phyloP scores from a whole-genome alignment of 768 basidiomycete genomes.

The Phylloporus scabripes region DNA sequence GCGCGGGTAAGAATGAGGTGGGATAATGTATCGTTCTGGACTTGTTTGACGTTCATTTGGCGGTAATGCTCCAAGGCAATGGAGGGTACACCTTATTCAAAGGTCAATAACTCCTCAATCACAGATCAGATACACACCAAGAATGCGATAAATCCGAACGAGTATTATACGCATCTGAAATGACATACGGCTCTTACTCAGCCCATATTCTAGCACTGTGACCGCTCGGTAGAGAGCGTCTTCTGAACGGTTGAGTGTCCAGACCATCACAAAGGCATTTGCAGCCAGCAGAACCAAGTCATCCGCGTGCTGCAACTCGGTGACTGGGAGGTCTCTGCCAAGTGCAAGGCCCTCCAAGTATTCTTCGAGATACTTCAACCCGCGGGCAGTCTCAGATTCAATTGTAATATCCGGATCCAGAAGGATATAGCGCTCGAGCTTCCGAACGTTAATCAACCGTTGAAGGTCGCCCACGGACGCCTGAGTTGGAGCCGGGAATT shows the following conservation, averaged over 20 bases:
- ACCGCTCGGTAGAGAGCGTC: slow-evolving; percentile 59
- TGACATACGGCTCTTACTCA: slow-evolving; percentile 67
- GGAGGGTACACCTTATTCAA: slow-evolving; percentile 57
- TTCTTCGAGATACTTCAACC: slow-evolving; percentile 46
- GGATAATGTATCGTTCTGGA: slow-evolving; percentile 86
- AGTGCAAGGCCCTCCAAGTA: slow-evolving; percentile 67
- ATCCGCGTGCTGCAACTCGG: slow-evolving; percentile 85
- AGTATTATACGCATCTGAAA: slow-evolving; percentile 75
- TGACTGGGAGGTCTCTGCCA: slow-evolving; percentile 58
- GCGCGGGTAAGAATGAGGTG: slow-evolving; percentile 76
- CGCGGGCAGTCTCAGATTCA: slow-evolving; percentile 51
- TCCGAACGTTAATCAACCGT: slow-evolving; percentile 67
- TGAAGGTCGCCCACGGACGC: slow-evolving; percentile 51
- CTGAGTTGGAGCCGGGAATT: slow-evolving; percentile 30
- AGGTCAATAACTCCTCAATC: neutral
- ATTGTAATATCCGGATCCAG: slow-evolving; percentile 43
- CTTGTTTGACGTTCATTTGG: slow-evolving; percentile 70
- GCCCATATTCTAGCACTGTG: slow-evolving; percentile 65
- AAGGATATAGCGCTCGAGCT: slow-evolving; percentile 63
- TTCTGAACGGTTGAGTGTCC: slow-evolving; percentile 52
- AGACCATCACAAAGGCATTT: slow-evolving; percentile 59
- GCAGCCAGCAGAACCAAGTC: slow-evolving; percentile 75
- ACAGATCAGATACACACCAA: slow-evolving; percentile 44
- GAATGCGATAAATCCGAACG: slow-evolving; percentile 73
- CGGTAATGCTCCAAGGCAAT: slow-evolving; percentile 77